Evolutionary conservation across 164 flowering plant genomes (phyloP), one percentile per base, ranked within the genome.

Genomic region (Akebia trifoliata): DNA sequence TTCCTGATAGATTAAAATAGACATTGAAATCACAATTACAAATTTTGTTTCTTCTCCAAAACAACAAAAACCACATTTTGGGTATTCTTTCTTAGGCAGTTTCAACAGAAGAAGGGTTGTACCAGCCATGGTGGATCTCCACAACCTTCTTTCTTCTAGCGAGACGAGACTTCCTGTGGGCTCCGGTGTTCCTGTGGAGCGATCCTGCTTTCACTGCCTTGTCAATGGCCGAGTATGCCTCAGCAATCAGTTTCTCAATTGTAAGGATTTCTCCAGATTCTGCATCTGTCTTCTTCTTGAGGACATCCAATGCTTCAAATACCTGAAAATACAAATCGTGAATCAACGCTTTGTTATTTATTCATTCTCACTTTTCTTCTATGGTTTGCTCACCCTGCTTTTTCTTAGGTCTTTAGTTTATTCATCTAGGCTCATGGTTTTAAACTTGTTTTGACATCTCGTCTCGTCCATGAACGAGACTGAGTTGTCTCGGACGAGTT

Each of bases 121-220:
- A 92, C 98, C 99, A 93, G 53, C 95, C 96, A 72, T 79, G 89
- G 72, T 81, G 92, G 61, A 93, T 79, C 70, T 82, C 92, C 43
- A 90, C 80, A 29, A 86, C 81, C 62, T 84, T 90, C 81, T 90
- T 93, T 66, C 92, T 84, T 63, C 99, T 72, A 3, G 99, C 90
- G 18, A 90, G 86, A 24, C 97, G 75, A 48, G 99, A 90, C 69
- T 93, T 93, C 57, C 99, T 70, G 57, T 79, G 79, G 15, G 87
- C 89, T 30, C 95, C 97, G 0, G 99, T 93, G 78, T 93, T 90
- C 68, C 86, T 67, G 73, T 93, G 99, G 54, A 93, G 65, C 2
- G 90, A 55, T 22, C 99, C 89, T 6, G 58, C 79, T 60, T 71
- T 81, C 32, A 93, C 89, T 28, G 96, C 97, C 68, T 86, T 93